Evolutionary conservation across 768 basidiomycete genomes (phyloP).

Genomic region (Phallus indusiatus): DNA sequence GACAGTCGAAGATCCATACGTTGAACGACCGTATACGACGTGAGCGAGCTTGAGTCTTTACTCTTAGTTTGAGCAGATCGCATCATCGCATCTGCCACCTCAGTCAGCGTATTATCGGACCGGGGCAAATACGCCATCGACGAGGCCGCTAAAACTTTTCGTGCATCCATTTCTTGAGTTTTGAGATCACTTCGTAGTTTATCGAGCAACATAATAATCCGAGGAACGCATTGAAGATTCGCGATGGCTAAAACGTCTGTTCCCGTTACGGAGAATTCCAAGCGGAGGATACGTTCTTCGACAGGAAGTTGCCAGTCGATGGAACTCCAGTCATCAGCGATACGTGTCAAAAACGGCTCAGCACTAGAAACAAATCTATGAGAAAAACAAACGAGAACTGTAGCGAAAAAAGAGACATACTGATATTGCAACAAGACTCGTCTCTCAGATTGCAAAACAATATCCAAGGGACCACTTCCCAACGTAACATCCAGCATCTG

Average conservation of each 20-base stretch:
- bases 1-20: constrained; percentile 64
- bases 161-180: constrained; percentile 65
- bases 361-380: constrained; percentile 35
- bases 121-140: constrained; percentile 59
- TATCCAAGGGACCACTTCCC: constrained; percentile 60
- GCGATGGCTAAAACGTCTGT: constrained; percentile 56
- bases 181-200: constrained; percentile 69
- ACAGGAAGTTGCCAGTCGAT: constrained; percentile 30
- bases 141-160: constrained; percentile 70
- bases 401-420: constrained; percentile 33
- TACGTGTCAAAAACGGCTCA: constrained; percentile 64
- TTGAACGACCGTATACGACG: constrained; percentile 58
- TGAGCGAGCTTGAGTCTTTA: constrained; percentile 51
- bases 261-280: constrained; percentile 70
- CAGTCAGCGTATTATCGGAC: constrained; percentile 72
- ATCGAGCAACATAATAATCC: constrained; percentile 60
- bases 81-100: constrained; percentile 81
- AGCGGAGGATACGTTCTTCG: constrained; percentile 45
- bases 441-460: constrained; percentile 66
- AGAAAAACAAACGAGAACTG: background rate
- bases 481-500: constrained; percentile 66
- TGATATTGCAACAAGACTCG: constrained; percentile 66
- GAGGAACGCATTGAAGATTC: constrained; percentile 70
- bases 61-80: constrained; percentile 62
- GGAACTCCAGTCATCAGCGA: constrained; percentile 76